These are phyloP conservation scores for Reticulascus tulasneorum DNA, from an alignment of 2,329 filamentous ascomycete species.

Conservation along the genomic window DNA sequence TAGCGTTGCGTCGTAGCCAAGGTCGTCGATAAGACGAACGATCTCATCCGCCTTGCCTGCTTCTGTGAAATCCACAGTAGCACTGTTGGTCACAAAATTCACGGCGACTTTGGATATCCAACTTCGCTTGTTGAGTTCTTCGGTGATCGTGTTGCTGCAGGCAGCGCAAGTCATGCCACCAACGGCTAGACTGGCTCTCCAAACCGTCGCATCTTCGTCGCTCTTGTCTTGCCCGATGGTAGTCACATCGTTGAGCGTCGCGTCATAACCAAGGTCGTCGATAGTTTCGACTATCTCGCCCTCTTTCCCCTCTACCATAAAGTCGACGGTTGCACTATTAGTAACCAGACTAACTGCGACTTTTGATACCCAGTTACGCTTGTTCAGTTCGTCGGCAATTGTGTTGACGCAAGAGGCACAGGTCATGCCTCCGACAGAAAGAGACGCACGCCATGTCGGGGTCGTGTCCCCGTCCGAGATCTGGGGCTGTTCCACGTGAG, in stretches of 20 bases:
- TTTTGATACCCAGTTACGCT: constrained; percentile 54
- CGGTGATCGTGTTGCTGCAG: constrained; percentile 61
- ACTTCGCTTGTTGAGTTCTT: constrained; percentile 51
- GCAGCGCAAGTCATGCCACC: constrained; percentile 72
- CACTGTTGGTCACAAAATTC: constrained; percentile 57
- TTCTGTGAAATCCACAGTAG: constrained; percentile 43
- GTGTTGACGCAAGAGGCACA: constrained; percentile 65
- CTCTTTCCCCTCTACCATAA: constrained; percentile 29
- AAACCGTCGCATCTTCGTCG: constrained; percentile 21
- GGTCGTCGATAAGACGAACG: constrained; percentile 39
- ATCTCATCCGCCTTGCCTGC: constrained; percentile 13
- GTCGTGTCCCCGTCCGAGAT: background rate
- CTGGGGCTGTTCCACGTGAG: too few species aligned
- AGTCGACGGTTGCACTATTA: constrained; percentile 62
- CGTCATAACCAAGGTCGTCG: constrained; percentile 64
- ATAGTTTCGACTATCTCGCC: constrained; percentile 42
- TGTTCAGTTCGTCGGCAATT: constrained; percentile 56
- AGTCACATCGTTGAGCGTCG: constrained; percentile 49
- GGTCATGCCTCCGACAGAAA: constrained; percentile 70
- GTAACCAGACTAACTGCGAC: constrained; percentile 61
- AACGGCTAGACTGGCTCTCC: constrained; percentile 54
- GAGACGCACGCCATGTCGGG: constrained; percentile 40
- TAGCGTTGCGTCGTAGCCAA: constrained; percentile 57
- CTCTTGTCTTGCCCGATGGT: constrained; percentile 38
- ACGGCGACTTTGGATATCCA: constrained; percentile 51